These are phyloP conservation scores for Pichia sp. DNA, from an alignment of 1,139 yeast genomes.

Conservation along the genomic window DNA sequence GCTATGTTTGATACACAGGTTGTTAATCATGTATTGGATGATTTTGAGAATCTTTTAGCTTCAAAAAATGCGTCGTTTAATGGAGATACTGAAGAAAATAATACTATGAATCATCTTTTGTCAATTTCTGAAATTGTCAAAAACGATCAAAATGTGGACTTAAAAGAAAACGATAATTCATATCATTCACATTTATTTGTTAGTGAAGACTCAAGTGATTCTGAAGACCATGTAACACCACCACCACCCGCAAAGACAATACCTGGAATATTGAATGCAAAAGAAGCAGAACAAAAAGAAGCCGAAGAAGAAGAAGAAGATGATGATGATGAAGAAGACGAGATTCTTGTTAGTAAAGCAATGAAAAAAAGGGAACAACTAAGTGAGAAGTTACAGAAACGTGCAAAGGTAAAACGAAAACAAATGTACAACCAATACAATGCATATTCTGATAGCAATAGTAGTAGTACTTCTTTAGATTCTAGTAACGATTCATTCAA, in stretches of 20 bases:
- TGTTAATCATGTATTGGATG: not conserved
- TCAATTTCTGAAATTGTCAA: not conserved
- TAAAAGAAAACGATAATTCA: not conserved
- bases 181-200: conserved; percentile 4
- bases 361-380: not conserved
- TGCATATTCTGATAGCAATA: not conserved
- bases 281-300: not conserved
- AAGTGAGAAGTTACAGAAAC: not conserved
- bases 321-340: not conserved
- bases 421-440: not conserved
- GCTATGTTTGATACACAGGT: not conserved
- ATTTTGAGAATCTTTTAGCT: not conserved
- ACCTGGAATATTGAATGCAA: not conserved
- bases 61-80: not conserved
- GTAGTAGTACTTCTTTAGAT: not conserved
- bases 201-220: not conserved
- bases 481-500: not conserved
- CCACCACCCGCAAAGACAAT: not conserved
- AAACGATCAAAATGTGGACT: not conserved
- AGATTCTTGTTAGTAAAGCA: not conserved
- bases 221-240: not conserved
- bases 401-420: not conserved
- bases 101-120: not conserved
- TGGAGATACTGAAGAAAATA: not conserved
- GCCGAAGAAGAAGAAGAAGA: not conserved